Conservation (phyloP, 345 rosid species). For the Lenwebbia sp. region DNA sequence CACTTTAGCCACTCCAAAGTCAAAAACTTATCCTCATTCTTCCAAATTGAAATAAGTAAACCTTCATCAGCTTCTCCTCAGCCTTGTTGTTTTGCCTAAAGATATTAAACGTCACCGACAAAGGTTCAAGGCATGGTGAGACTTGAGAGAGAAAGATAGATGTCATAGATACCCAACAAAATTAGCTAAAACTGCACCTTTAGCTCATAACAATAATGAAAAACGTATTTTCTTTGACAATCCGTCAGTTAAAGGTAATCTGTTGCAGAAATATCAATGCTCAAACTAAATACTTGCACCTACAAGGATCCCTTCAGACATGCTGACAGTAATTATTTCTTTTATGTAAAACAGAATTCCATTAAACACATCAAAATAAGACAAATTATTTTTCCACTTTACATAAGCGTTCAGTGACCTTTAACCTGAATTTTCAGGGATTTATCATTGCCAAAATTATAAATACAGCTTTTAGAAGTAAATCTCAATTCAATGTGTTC, state of each 20-base stretch:
- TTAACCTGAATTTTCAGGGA: not conserved
- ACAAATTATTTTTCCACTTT: not conserved
- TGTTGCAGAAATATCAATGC: not conserved
- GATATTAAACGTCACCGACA: not conserved
- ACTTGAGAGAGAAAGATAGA: not conserved
- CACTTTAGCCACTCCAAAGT: not conserved
- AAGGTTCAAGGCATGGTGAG: not conserved
- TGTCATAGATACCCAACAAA: not conserved
- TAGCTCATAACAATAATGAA: not conserved
- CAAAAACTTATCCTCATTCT: not conserved
- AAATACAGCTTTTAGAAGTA: not conserved
- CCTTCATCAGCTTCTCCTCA: not conserved
- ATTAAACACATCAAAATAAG: not conserved
- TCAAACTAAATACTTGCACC: not conserved
- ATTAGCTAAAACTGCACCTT: not conserved
- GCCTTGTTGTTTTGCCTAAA: not conserved
- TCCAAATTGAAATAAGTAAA: not conserved
- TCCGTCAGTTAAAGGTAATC: not conserved
- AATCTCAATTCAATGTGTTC: not conserved
- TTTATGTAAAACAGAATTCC: not conserved
- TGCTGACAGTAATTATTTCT: not conserved
- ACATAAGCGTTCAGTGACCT: not conserved
- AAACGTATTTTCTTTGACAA: not conserved
- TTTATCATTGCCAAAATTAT: not conserved
- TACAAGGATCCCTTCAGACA: not conserved